These are phyloP conservation scores for Debaryomycetaceae sp. DNA, from an alignment of 1,139 yeast genomes.

Conservation along the genomic window DNA sequence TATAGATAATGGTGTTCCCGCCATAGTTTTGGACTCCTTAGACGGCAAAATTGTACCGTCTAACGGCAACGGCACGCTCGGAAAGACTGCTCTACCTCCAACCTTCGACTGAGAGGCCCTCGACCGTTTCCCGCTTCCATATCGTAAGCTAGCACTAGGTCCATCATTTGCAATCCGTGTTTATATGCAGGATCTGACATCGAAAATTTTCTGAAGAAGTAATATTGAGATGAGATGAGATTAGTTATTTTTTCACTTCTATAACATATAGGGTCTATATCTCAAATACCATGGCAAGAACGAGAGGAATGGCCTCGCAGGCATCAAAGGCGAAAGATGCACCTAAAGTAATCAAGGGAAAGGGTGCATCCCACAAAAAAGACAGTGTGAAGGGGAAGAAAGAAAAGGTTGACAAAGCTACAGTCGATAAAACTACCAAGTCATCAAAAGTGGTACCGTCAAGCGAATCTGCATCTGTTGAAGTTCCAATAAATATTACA, in stretches of 20 bases:
- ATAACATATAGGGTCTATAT: neutral
- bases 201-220: neutral
- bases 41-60: neutral
- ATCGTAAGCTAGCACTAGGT: neutral
- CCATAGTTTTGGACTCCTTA: slow-evolving; percentile 31
- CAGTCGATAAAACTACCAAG: neutral
- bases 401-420: slow-evolving; percentile 1
- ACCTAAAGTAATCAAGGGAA: slow-evolving; percentile 7
- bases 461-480: neutral
- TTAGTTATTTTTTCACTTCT: neutral
- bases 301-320: slow-evolving; percentile 26
- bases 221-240: neutral
- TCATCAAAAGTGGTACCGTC: slow-evolving; percentile 1
- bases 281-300: slow-evolving; percentile 22
- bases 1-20: slow-evolving; percentile 35
- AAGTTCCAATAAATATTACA: slow-evolving; percentile 20
- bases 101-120: slow-evolving; percentile 6
- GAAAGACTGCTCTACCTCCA: slow-evolving; percentile 18
- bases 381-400: slow-evolving; percentile 4
- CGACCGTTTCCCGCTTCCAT: neutral
- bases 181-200: neutral
- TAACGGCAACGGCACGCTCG: slow-evolving; percentile 3
- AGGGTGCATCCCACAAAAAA: neutral
- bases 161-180: neutral
- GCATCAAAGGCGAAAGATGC: slow-evolving; percentile 12